phyloP scores from a whole-genome alignment of 805 yeast genomes.

The Pichia pseudocactophila region DNA sequence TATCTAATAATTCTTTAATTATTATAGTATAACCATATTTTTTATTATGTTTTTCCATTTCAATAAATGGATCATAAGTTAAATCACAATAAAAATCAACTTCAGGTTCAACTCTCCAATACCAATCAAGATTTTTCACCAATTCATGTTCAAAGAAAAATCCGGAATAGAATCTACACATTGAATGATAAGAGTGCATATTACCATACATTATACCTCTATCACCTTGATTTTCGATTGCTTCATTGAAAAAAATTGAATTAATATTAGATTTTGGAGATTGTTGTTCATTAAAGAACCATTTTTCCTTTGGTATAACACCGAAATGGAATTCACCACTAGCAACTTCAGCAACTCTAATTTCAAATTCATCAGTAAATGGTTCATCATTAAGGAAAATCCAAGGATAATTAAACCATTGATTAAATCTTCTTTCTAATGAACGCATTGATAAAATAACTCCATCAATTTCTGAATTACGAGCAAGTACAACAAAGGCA shows the following conservation, averaged over 20 bases:
- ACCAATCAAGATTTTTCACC: slow-evolving; percentile 71
- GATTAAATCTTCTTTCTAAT: slow-evolving; percentile 81
- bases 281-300: slow-evolving; percentile 59
- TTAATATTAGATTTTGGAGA: slow-evolving; percentile 24
- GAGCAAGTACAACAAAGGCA: slow-evolving; percentile 71
- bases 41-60: slow-evolving; percentile 63
- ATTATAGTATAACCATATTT: slow-evolving; percentile 80
- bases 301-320: slow-evolving; percentile 41
- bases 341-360: slow-evolving; percentile 42
- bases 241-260: slow-evolving; percentile 39
- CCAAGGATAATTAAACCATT: slow-evolving; percentile 93
- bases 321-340: slow-evolving; percentile 68
- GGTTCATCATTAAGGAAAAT: slow-evolving; percentile 77
- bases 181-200: slow-evolving; percentile 75
- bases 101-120: slow-evolving; percentile 94
- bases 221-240: slow-evolving; percentile 70
- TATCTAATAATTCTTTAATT: slow-evolving; percentile 68
- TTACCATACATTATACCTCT: slow-evolving; percentile 77
- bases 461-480: slow-evolving; percentile 74
- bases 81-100: slow-evolving; percentile 85
- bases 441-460: slow-evolving; percentile 65
- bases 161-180: slow-evolving; percentile 93
- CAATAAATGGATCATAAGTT: slow-evolving; percentile 82
- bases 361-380: slow-evolving; percentile 57
- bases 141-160: slow-evolving; percentile 72